Evolutionary conservation across 768 basidiomycete species (phyloP), one percentile per base, ranked within the genome.

Genomic region (Lentinula guzmanii): DNA sequence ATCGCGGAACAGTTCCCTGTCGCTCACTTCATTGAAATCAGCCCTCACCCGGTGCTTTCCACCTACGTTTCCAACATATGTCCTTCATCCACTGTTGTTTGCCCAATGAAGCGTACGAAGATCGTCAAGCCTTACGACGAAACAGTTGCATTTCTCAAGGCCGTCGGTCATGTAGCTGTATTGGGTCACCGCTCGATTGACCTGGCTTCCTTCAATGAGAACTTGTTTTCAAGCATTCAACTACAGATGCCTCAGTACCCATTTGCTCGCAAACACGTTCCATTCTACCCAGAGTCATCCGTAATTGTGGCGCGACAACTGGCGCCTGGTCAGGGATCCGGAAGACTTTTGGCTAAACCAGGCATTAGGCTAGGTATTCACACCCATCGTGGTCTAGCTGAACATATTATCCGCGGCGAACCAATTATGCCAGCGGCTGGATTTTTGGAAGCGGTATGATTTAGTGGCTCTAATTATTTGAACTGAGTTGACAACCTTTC

Each of bases 381-480:
- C 10, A 75, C 75, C 0, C 72, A 75, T 55, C 72, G 77, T 2
- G 71, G 70, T 33, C 67, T 80, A 8, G 74, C 76, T 0, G 70
- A 77, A 16, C 79, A 80, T 59, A 63, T 80, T 35, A 77, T 80
- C 37, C 71, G 70, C 15, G 72, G 71, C 4, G 74, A 77, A 15
- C 70, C 76, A 0, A 76, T 80, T 13, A 71, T 80, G 69, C 78
- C 78, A 5, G 76, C 76, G 2, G 70, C 77, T 8, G 78, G 78
- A 24, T 79, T 62, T 51, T 51, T 74, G 2, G 67, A 69, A 60
- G 73, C 74, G 73, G 75, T 73, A 62, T n/a, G 16, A 2, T 37
- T 13, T 10, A 7, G 7, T 13, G 7, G 11, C 16, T 16, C 34
- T 37, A 6, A 39, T 13, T 9, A 9, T 24, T 24, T 24, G 24